These are phyloP conservation scores for Cantharellus anzutake DNA, from an alignment of 768 basidiomycete genomes.

Conservation along the genomic window DNA sequence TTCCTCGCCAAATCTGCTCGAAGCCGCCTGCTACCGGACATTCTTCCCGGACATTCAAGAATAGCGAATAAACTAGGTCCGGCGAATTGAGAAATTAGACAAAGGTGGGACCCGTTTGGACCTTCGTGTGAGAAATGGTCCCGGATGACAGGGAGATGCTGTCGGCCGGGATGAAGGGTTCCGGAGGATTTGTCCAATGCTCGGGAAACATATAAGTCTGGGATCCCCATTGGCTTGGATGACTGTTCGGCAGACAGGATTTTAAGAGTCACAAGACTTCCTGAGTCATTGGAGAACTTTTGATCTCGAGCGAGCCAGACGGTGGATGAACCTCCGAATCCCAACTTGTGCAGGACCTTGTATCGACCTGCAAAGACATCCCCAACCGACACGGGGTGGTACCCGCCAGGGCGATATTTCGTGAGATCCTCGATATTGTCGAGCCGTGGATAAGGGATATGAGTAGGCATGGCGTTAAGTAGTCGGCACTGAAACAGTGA, in stretches of 20 bases:
- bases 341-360: conserved; percentile 30
- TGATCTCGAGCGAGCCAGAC: conserved; percentile 22
- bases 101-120: conserved; percentile 33
- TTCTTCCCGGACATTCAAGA: conserved; percentile 17
- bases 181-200: conserved; percentile 17
- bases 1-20: conserved; percentile 20
- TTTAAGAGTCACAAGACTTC: conserved; percentile 15
- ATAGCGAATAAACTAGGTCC: conserved; percentile 23
- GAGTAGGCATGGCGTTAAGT: neutral
- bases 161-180: conserved; percentile 15
- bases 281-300: neutral
- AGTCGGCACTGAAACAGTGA: no score
- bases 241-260: conserved; percentile 19
- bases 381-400: conserved; percentile 32
- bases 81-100: conserved; percentile 28
- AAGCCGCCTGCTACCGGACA: conserved; percentile 17
- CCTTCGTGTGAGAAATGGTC: conserved; percentile 29
- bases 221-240: conserved; percentile 11
- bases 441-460: conserved; percentile 6
- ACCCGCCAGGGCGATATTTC: conserved; percentile 47
- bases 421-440: conserved; percentile 82
- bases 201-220: conserved; percentile 19
- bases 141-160: conserved; percentile 17
- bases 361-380: conserved; percentile 30
- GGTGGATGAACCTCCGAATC: conserved; percentile 24